Percentiles rank a stretch among this genome's conserved stretches.
Evolutionary conservation across 148 eudicot species (phyloP).

Genomic region (Oxyria digyna): DNA sequence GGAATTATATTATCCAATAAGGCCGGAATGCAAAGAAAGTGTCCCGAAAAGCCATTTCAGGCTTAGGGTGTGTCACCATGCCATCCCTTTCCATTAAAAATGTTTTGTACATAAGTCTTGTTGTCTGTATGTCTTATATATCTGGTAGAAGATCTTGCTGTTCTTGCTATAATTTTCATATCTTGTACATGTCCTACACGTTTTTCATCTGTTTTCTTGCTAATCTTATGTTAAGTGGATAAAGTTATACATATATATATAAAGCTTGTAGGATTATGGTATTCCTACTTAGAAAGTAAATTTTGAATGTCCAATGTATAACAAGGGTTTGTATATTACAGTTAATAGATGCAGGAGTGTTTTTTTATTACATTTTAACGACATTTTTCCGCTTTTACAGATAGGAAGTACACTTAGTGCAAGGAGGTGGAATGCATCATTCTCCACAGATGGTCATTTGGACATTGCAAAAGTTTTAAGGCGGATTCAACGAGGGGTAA

Average conservation of each 20-base stretch:
- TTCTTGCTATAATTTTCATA: not conserved
- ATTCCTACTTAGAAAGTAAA: not conserved
- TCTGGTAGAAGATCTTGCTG: not conserved
- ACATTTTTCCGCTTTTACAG: conserved; percentile 22
- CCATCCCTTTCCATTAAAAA: too few species aligned
- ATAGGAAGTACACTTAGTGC: conserved; percentile 78
- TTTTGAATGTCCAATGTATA: not conserved
- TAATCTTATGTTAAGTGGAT: not conserved
- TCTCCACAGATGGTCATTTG: conserved; percentile 65
- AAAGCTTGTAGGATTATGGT: too few species aligned
- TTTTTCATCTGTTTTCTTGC: not conserved
- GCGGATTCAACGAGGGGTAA: conserved; percentile 90
- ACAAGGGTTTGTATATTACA: not conserved
- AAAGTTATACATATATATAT: too few species aligned
- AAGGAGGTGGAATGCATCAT: conserved; percentile 87
- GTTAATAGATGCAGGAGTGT: not conserved
- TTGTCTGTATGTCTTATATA: not conserved
- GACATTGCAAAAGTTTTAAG: conserved; percentile 76
- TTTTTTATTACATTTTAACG: not conserved
- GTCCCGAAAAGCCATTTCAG: conserved; percentile 71
- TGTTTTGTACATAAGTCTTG: too few species aligned
- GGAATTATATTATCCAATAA: conserved; percentile 49
- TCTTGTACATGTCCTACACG: not conserved
- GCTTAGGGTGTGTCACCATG: conserved; percentile 47
- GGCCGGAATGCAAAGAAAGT: conserved; percentile 66